phyloP scores from a whole-genome alignment of 1,284 basidiomycete genomes.

The Grifola frondosa region DNA sequence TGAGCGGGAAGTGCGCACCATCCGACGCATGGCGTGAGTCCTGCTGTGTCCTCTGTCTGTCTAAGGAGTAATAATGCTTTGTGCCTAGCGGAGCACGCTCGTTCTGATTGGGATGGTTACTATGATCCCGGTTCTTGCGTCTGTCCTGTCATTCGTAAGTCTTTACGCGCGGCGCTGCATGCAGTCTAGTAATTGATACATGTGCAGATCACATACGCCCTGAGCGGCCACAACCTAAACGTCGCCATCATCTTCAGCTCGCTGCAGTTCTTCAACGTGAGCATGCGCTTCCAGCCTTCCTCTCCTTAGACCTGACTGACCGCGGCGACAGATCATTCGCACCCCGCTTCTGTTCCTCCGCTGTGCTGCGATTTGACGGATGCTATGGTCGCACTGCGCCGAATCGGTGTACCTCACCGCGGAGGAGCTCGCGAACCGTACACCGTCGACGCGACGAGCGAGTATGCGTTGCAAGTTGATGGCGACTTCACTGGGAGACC shows the following conservation, averaged over 20 bases:
- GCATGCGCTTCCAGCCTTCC: too few relatives aligned
- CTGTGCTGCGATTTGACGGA: slow-evolving; percentile 55
- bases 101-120: slow-evolving; percentile 55
- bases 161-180: background rate
- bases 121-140: slow-evolving; percentile 67
- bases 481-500: slow-evolving; percentile 74
- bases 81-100: slow-evolving; percentile 42
- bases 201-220: slow-evolving; percentile 63
- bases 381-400: slow-evolving; percentile 59
- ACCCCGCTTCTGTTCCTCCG: slow-evolving; percentile 50
- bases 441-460: slow-evolving; percentile 41
- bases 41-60: background rate
- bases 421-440: slow-evolving; percentile 72
- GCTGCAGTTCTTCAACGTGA: slow-evolving; percentile 73
- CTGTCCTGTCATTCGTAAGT: slow-evolving; percentile 71
- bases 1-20: slow-evolving; percentile 49
- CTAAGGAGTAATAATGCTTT: background rate
- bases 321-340: slow-evolving; percentile 56
- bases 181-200: too few relatives aligned
- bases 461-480: slow-evolving; percentile 54
- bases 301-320: too few relatives aligned
- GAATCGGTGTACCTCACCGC: slow-evolving; percentile 58
- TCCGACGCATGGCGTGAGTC: slow-evolving; percentile 51
- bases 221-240: slow-evolving; percentile 64
- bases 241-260: slow-evolving; percentile 74